Evolutionary conservation across 306 rosid genomes (phyloP).

Genomic region (Ceratonia siliqua): DNA sequence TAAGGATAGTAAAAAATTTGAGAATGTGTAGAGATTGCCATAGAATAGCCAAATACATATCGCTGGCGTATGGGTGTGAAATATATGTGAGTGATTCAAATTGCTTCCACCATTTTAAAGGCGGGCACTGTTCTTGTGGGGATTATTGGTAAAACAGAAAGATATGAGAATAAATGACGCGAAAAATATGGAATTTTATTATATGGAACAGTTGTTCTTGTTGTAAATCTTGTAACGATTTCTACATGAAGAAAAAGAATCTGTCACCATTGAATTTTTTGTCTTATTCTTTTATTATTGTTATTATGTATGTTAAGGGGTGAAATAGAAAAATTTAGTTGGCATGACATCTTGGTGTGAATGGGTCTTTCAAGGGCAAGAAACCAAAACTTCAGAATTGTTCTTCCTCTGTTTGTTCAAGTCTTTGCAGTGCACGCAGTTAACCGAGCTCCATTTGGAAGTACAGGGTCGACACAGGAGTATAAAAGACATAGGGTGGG

Average conservation of each 20-base stretch:
- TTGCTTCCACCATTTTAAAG: slow-evolving; percentile 80
- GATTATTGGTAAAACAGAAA: slow-evolving; percentile 75
- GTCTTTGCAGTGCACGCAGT: no score
- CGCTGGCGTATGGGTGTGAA: slow-evolving; percentile 70
- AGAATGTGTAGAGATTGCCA: slow-evolving; percentile 86
- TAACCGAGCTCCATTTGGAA: no score
- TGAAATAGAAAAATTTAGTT: no score
- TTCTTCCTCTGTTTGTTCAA: no score
- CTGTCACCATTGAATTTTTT: slow-evolving; percentile 16
- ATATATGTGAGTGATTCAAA: slow-evolving; percentile 66
- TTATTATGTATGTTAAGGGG: no score
- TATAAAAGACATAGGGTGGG: no score
- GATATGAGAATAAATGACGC: slow-evolving; percentile 11
- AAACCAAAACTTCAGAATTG: no score
- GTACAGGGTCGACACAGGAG: no score
- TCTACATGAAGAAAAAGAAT: background rate
- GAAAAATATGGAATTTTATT: slow-evolving; percentile 23
- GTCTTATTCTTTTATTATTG: background rate
- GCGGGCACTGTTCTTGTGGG: slow-evolving; percentile 85
- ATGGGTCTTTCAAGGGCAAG: no score
- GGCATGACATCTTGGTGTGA: no score
- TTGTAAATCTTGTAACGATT: slow-evolving; percentile 20
- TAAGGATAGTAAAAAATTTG: slow-evolving; percentile 73
- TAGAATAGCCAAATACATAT: slow-evolving; percentile 69
- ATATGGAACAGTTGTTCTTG: slow-evolving; percentile 25